A percentile compares a stretch with the other conserved stretches of the same genome.
Evolutionary conservation across 257 asterid genomes (phyloP).

Genomic region (Oldenlandia corymbosa): DNA sequence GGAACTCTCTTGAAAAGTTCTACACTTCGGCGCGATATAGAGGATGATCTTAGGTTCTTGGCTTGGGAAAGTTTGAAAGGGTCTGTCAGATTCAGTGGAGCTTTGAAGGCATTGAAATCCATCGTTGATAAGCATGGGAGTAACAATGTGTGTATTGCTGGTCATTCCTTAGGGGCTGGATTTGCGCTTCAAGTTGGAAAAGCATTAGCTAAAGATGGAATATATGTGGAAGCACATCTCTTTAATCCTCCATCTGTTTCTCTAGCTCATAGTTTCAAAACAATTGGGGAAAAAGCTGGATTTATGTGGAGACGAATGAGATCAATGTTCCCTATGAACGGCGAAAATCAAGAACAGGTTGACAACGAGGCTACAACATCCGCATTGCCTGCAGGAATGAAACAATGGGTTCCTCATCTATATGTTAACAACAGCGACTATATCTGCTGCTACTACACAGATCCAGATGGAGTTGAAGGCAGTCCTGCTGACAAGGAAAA

Average conservation of each 20-base stretch:
- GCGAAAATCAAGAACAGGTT: constrained; percentile 25
- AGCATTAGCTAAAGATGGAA: constrained; percentile 85
- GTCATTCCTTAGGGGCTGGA: constrained; percentile 95
- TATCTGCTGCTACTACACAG: constrained; percentile 80
- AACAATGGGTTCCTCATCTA: constrained; percentile 81
- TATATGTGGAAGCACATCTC: constrained; percentile 84
- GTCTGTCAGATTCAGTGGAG: constrained; percentile 64
- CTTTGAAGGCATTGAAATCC: constrained; percentile 46
- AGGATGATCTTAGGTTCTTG: constrained; percentile 88
- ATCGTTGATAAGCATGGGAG: constrained; percentile 67
- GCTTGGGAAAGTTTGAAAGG: constrained; percentile 93
- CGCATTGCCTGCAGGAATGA: constrained; percentile 38
- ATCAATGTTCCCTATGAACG: constrained; percentile 49
- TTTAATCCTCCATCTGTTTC: constrained; percentile 97
- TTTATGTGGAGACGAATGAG: constrained; percentile 64
- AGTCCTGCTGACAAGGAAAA: constrained; percentile 58
- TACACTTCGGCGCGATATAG: constrained; percentile 80
- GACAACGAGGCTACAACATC: constrained; percentile 19
- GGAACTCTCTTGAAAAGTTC: constrained; percentile 80
- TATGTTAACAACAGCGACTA: constrained; percentile 91
- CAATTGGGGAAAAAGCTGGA: constrained; percentile 70
- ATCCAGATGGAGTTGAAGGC: constrained; percentile 37
- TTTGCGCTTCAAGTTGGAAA: constrained; percentile 97
- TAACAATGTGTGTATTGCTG: constrained; percentile 65
- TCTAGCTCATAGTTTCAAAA: constrained; percentile 67